Percentiles rank a stretch among this genome's conserved stretches.
phyloP scores from a whole-genome alignment of 345 rosid genomes.

The Mercurialis annua region DNA sequence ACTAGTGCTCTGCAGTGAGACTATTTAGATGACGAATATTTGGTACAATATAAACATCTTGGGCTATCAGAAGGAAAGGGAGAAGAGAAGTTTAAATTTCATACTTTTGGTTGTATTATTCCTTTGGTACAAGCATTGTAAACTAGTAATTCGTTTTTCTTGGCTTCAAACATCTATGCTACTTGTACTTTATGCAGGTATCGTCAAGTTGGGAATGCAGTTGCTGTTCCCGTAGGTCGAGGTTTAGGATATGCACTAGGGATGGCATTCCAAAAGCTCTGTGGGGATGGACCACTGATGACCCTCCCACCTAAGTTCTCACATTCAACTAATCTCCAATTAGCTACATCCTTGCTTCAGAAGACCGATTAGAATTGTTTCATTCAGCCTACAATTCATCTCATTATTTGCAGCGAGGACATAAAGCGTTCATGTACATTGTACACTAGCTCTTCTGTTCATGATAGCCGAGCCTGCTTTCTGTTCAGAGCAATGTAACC shows the following conservation, averaged over 20 bases:
- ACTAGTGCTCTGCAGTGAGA: too few species aligned
- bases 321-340: constrained; percentile 50
- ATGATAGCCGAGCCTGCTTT: background rate
- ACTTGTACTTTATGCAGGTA: constrained; percentile 42
- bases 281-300: constrained; percentile 47
- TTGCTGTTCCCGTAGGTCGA: constrained; percentile 72
- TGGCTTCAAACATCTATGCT: background rate
- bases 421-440: background rate
- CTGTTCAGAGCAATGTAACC: background rate
- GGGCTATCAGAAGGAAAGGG: too few species aligned
- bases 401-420: background rate
- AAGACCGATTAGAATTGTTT: background rate
- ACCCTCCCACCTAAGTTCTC: constrained; percentile 72
- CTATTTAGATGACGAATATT: too few species aligned
- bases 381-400: background rate
- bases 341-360: constrained; percentile 22
- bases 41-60: too few species aligned
- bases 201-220: constrained; percentile 89
- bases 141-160: background rate
- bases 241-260: constrained; percentile 78
- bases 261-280: constrained; percentile 50
- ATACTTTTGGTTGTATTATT: too few species aligned
- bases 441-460: background rate
- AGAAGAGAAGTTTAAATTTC: too few species aligned
- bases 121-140: background rate